Conservation (phyloP, 441 rosid species). For the Erodium moschatum region DNA sequence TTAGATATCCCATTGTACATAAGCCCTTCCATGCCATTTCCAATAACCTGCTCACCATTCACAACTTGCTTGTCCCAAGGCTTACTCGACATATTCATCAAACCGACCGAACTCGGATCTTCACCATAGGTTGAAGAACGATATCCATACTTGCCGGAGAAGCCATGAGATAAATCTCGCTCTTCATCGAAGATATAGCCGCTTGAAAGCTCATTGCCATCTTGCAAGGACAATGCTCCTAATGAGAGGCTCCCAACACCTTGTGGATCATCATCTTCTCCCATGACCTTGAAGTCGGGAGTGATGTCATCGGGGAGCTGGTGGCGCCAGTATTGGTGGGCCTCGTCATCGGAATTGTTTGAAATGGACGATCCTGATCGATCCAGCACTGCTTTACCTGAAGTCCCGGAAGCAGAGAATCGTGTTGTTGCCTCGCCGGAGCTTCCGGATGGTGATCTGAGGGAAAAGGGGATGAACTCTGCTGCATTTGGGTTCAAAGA, state of each 20-base stretch:
- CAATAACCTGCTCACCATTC: constrained; percentile 33
- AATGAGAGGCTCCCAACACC: constrained; percentile 54
- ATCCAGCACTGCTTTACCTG: constrained; percentile 60
- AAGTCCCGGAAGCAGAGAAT: constrained; percentile 40
- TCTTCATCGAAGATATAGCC: constrained; percentile 45
- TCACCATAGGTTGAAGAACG: constrained; percentile 50
- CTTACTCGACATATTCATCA: constrained; percentile 41
- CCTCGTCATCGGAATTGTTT: constrained; percentile 86
- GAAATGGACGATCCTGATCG: constrained; percentile 65
- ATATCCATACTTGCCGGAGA: constrained; percentile 46
- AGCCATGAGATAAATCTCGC: constrained; percentile 40
- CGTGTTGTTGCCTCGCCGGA: constrained; percentile 38
- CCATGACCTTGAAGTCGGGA: constrained; percentile 73
- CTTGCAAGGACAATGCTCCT: constrained; percentile 60
- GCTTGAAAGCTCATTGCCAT: constrained; percentile 13
- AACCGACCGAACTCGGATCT: constrained; percentile 40
- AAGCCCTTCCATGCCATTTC: constrained; percentile 41
- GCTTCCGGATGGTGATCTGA: constrained; percentile 57
- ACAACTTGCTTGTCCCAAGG: constrained; percentile 68
- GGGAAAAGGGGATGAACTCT: constrained; percentile 76
- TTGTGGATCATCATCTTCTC: constrained; percentile 55
- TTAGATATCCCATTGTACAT: constrained; percentile 32
- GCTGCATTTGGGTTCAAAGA: constrained; percentile 89
- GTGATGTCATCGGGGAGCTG: constrained; percentile 94
- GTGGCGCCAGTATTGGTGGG: constrained; percentile 76